Evolutionary conservation across 129 eudicot species (phyloP).

Genomic region (Kitagawia praeruptora): DNA sequence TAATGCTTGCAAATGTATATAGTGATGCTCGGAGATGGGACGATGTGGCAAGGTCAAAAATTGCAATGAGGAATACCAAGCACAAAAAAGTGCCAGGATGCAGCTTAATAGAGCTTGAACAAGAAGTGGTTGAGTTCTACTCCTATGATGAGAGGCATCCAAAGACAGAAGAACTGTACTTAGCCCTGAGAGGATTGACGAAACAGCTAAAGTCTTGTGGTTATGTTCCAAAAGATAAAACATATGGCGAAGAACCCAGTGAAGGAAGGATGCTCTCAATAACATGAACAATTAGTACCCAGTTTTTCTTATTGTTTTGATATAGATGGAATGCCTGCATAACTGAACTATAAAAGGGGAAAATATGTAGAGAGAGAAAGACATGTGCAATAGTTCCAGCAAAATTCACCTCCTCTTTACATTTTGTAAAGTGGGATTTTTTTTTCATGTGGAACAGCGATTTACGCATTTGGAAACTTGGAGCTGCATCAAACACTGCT

Average conservation of each 20-base stretch:
- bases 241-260: slow-evolving; percentile 4
- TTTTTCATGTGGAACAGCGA: neutral
- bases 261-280: neutral
- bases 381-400: neutral
- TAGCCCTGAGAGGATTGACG: slow-evolving; percentile 28
- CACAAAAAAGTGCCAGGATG: slow-evolving; percentile 57
- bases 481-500: neutral
- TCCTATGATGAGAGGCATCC: slow-evolving; percentile 66
- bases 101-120: slow-evolving; percentile 57
- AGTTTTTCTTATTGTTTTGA: neutral
- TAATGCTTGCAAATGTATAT: slow-evolving; percentile 59
- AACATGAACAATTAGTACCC: neutral
- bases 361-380: neutral
- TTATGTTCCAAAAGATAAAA: slow-evolving; percentile 16
- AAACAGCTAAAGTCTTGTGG: slow-evolving; percentile 20
- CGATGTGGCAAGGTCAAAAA: slow-evolving; percentile 47
- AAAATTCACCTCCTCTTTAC: neutral
- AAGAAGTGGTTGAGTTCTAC: slow-evolving; percentile 46
- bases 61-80: slow-evolving; percentile 68
- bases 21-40: slow-evolving; percentile 64
- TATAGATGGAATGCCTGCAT: neutral
- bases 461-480: neutral
- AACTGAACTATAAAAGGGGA: neutral
- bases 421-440: neutral
- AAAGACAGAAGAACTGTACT: slow-evolving; percentile 37